Conservation (phyloP, 176 grass and related monocot species). For the Oryza australiensis region DNA sequence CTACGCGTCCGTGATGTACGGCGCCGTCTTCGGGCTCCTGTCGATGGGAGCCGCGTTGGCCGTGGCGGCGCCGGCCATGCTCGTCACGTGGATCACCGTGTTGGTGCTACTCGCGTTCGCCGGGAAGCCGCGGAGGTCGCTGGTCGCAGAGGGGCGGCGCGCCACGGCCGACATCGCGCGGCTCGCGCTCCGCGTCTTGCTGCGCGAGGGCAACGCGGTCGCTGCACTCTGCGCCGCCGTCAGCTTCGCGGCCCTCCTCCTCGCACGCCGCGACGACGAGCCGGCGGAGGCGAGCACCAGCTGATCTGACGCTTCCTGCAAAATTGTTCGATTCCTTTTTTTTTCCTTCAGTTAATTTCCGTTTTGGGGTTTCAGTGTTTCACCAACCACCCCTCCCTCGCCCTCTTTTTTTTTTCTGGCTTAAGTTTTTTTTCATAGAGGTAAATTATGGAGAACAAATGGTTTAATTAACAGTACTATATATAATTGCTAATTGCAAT, state of each 20-base stretch:
- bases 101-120: conserved; percentile 88
- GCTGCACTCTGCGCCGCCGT: conserved; percentile 55
- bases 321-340: not conserved
- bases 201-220: conserved; percentile 61
- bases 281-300: not conserved
- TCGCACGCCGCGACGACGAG: not conserved
- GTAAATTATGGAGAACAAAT: not conserved
- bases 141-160: conserved; percentile 63
- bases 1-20: conserved; percentile 86
- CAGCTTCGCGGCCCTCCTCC: conserved; percentile 52
- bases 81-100: conserved; percentile 86
- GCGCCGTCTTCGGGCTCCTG: conserved; percentile 76
- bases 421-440: not conserved
- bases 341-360: not conserved
- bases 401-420: not conserved
- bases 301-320: not conserved
- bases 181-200: conserved; percentile 55
- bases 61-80: conserved; percentile 72
- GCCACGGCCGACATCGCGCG: conserved; percentile 66
- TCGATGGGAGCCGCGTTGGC: conserved; percentile 81
- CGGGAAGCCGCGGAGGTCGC: conserved; percentile 42
- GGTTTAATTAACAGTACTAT: not conserved
- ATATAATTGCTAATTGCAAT: not conserved
- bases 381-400: not conserved
- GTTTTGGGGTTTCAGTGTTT: not conserved